Conservation (phyloP, 306 rosid species). For the Delonix regia region DNA sequence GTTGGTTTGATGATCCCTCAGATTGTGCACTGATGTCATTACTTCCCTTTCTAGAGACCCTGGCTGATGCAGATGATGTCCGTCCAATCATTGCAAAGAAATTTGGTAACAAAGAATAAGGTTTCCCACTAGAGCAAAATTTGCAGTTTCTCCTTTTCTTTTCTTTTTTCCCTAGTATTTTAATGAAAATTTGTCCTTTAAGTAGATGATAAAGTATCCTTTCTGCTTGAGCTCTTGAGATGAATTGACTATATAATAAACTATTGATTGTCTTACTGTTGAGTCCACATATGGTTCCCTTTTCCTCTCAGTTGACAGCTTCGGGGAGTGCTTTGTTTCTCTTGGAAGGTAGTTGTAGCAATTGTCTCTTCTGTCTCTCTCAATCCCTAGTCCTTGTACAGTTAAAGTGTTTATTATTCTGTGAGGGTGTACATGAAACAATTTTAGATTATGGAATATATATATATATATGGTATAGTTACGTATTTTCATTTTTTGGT, state of each 20-base stretch:
- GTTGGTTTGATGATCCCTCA: slow-evolving; percentile 97
- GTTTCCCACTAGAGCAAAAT: slow-evolving; percentile 64
- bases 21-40: slow-evolving; percentile 86
- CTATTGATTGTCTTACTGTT: slow-evolving; percentile 54
- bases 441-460: slow-evolving; percentile 59
- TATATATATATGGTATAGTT: slow-evolving; percentile 60
- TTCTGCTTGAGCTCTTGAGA: slow-evolving; percentile 53
- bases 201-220: slow-evolving; percentile 54
- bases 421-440: slow-evolving; percentile 63
- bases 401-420: slow-evolving; percentile 54
- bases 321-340: slow-evolving; percentile 63
- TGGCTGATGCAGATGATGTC: slow-evolving; percentile 91
- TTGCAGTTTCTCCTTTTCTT: slow-evolving; percentile 51
- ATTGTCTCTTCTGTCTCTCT: slow-evolving; percentile 41
- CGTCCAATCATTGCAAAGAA: slow-evolving; percentile 90
- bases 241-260: slow-evolving; percentile 71
- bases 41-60: slow-evolving; percentile 94
- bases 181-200: slow-evolving; percentile 55
- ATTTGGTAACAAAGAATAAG: slow-evolving; percentile 92
- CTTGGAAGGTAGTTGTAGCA: slow-evolving; percentile 77
- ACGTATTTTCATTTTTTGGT: slow-evolving; percentile 33
- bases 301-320: slow-evolving; percentile 61
- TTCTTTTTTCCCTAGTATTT: slow-evolving; percentile 36
- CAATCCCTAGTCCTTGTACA: slow-evolving; percentile 57
- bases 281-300: slow-evolving; percentile 54